These are phyloP conservation scores for Monosporozyma yasuniensis DNA, from an alignment of 805 yeast species.

Conservation along the genomic window DNA sequence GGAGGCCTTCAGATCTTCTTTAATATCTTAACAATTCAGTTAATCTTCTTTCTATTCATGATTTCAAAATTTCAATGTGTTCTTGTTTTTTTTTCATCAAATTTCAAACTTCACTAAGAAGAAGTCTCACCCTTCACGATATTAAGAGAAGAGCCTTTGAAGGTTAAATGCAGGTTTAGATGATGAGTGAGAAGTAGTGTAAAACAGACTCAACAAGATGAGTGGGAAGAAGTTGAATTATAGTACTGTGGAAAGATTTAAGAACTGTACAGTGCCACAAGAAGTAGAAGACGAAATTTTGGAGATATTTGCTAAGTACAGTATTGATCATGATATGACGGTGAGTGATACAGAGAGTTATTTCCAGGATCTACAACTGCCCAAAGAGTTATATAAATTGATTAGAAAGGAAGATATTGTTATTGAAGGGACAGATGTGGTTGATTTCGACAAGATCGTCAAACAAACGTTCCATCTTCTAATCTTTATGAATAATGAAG, in stretches of 20 bases:
- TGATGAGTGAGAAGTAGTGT: not conserved
- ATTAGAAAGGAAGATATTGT: conserved; percentile 25
- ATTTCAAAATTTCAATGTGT: not conserved
- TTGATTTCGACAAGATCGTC: conserved; percentile 41
- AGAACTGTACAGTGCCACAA: conserved; percentile 31
- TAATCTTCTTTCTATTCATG: not conserved
- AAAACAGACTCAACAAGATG: not conserved
- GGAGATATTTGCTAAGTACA: conserved; percentile 35
- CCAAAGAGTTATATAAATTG: conserved; percentile 22
- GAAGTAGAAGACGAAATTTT: conserved; percentile 39
- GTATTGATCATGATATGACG: conserved; percentile 36
- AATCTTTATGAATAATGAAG: conserved; percentile 33
- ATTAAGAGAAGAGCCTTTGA: not conserved
- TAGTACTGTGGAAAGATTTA: conserved; percentile 22
- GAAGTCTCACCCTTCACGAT: not conserved
- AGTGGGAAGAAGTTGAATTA: not conserved
- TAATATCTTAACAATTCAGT: not conserved
- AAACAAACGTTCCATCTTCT: conserved; percentile 35
- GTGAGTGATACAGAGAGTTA: conserved; percentile 22
- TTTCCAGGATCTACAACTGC: conserved; percentile 29
- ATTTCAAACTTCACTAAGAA: not conserved
- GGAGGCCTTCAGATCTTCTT: not conserved
- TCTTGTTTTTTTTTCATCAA: not conserved
- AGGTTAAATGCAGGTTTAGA: not conserved
- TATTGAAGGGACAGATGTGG: conserved; percentile 35